Conservation (phyloP, 1,284 basidiomycete species). For the Rhizopogon parksii region DNA sequence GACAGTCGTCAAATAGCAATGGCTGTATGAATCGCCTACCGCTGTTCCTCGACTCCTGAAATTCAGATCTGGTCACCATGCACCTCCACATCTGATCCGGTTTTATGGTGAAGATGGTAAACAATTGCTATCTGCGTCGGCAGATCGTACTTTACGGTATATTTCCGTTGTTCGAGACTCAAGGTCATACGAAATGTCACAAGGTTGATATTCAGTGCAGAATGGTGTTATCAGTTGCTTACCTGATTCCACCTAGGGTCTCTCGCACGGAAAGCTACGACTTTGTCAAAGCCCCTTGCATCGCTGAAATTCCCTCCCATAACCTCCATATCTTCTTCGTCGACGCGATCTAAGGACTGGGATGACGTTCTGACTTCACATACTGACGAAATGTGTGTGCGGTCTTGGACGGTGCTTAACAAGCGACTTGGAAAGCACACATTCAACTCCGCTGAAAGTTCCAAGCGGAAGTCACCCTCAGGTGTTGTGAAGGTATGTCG, state of each 20-base stretch:
- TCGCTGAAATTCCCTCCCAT: conserved; percentile 80
- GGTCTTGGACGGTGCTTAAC: conserved; percentile 82
- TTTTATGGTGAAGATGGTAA: conserved; percentile 98
- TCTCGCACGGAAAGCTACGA: conserved; percentile 78
- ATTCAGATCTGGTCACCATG: conserved; percentile 86
- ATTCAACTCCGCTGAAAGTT: conserved; percentile 42
- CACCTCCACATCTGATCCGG: conserved; percentile 86
- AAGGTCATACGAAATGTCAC: conserved; percentile 88
- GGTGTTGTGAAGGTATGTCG: conserved; percentile 58
- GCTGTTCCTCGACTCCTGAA: conserved; percentile 84
- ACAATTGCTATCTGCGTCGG: conserved; percentile 80
- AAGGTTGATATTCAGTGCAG: conserved; percentile 49
- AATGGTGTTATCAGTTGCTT: not conserved
- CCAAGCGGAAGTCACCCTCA: conserved; percentile 42
- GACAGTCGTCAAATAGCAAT: conserved; percentile 61
- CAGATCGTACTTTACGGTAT: conserved; percentile 83
- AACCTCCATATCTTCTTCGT: conserved; percentile 72
- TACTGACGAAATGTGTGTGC: conserved; percentile 69
- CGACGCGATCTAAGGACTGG: conserved; percentile 89
- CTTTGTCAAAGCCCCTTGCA: conserved; percentile 71
- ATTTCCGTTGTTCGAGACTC: conserved; percentile 93
- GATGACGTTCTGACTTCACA: conserved; percentile 93
- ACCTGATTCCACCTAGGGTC: conserved; percentile 46
- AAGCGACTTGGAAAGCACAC: conserved; percentile 78
- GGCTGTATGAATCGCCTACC: conserved; percentile 92